phyloP scores from a whole-genome alignment of 2,329 filamentous ascomycete species.

The Colletotrichum chrysophilum region DNA sequence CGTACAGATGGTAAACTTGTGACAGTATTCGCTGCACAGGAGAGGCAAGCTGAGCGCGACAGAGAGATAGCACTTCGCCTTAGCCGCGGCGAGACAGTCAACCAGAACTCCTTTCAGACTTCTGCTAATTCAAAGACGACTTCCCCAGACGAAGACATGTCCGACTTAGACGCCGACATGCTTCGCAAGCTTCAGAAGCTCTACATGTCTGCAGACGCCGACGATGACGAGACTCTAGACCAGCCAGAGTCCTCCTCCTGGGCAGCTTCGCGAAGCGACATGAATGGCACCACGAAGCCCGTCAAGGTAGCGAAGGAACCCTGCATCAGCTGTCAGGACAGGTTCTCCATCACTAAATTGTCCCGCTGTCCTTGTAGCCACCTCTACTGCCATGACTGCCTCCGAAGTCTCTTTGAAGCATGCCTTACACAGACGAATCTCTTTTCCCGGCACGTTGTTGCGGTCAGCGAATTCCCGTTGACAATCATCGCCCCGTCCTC shows the following conservation, averaged over 20 bases:
- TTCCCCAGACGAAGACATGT: neutral
- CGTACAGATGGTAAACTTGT: slow-evolving; percentile 26
- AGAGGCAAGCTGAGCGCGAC: neutral
- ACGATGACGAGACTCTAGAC: neutral
- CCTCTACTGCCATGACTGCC: slow-evolving; percentile 56
- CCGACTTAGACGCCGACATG: neutral
- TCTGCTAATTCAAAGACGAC: neutral
- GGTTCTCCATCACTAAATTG: neutral
- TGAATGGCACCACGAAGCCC: too few relatives aligned
- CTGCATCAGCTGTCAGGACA: neutral
- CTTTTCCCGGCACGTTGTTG: slow-evolving; percentile 64
- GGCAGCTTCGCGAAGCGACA: neutral
- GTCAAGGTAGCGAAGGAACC: neutral
- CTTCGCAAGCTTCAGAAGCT: neutral
- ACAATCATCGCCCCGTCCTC: neutral
- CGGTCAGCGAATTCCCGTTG: slow-evolving; percentile 41
- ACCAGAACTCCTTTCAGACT: neutral
- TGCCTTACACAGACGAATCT: slow-evolving; percentile 50
- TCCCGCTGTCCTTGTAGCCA: slow-evolving; percentile 43
- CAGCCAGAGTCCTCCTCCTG: neutral
- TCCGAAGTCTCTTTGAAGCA: slow-evolving; percentile 46
- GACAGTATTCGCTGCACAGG: neutral
- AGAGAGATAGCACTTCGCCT: neutral
- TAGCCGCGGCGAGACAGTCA: neutral
- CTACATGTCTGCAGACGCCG: neutral